phyloP scores from a whole-genome alignment of 2,329 filamentous ascomycete species.

The Alternaria ethzedia region DNA sequence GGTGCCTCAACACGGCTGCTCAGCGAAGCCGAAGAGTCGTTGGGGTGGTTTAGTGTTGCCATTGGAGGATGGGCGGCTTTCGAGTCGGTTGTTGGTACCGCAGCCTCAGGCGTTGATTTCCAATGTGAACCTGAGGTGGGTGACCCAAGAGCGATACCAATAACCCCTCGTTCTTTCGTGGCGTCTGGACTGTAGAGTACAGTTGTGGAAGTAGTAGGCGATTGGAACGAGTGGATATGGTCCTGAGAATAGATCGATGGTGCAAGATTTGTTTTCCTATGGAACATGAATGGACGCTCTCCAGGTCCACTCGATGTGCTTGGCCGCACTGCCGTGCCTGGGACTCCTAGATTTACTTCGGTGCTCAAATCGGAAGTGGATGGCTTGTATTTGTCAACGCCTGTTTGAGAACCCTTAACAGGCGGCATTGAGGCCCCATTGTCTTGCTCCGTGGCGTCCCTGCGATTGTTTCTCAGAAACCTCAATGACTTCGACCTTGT shows the following conservation, averaged over 20 bases:
- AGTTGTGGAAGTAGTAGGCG: conserved; percentile 37
- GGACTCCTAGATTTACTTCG: conserved; percentile 34
- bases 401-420: conserved; percentile 27
- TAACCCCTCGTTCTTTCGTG: conserved; percentile 38
- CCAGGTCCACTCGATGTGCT: conserved; percentile 44
- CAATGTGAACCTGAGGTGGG: conserved; percentile 42
- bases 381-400: conserved; percentile 43
- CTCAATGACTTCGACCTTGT: conserved; percentile 47
- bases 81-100: conserved; percentile 9
- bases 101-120: conserved; percentile 33
- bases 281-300: conserved; percentile 43
- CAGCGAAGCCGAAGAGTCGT: conserved; percentile 14
- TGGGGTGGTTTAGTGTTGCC: conserved; percentile 9
- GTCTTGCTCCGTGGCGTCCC: conserved; percentile 38
- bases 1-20: conserved; percentile 22
- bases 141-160: conserved; percentile 50
- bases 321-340: conserved; percentile 41
- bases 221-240: conserved; percentile 34
- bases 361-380: conserved; percentile 34
- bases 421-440: conserved; percentile 32
- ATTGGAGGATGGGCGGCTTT: conserved; percentile 14
- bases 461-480: conserved; percentile 42
- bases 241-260: conserved; percentile 32
- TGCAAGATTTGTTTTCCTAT: conserved; percentile 43
- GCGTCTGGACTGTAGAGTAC: conserved; percentile 41